phyloP scores from a whole-genome alignment of 2,329 filamentous ascomycete species.

The Malbranchea cinnamomea region DNA sequence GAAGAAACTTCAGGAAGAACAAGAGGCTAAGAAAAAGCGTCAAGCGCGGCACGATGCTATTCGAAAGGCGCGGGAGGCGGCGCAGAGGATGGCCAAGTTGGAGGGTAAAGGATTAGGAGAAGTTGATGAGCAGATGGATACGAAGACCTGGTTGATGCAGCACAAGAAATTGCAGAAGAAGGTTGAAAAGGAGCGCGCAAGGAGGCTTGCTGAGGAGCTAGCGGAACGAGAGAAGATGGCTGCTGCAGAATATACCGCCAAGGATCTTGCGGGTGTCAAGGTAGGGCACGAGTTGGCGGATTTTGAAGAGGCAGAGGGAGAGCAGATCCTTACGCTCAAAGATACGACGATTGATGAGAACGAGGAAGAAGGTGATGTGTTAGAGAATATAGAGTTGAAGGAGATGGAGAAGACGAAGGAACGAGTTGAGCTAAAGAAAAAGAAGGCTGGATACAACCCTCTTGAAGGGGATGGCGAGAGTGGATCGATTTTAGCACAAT shows the following conservation, averaged over 20 bases:
- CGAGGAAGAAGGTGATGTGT: conserved; percentile 77
- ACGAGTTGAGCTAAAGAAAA: conserved; percentile 74
- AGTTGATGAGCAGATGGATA: conserved; percentile 50
- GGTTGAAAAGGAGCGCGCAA: conserved; percentile 58
- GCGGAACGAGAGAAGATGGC: conserved; percentile 57
- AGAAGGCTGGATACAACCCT: conserved; percentile 76
- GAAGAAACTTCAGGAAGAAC: conserved; percentile 51
- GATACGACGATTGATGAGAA: conserved; percentile 74
- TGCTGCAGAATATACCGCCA: conserved; percentile 64
- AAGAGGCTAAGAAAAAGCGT: conserved; percentile 56
- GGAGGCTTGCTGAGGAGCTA: conserved; percentile 58
- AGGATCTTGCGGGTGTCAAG: conserved; percentile 77
- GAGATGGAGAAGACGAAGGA: conserved; percentile 38
- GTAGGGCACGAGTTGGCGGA: conserved; percentile 75
- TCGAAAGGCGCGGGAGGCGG: conserved; percentile 73
- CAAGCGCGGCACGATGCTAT: conserved; percentile 70
- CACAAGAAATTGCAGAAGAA: conserved; percentile 92
- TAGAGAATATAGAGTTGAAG: conserved; percentile 35
- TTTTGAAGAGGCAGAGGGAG: conserved; percentile 62
- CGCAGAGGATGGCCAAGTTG: conserved; percentile 58
- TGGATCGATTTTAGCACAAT: conserved; percentile 65
- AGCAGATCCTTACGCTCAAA: conserved; percentile 88
- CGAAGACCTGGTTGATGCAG: conserved; percentile 71
- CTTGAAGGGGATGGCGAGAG: conserved; percentile 53
- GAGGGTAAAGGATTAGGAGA: conserved; percentile 79